Conservation (phyloP, 306 rosid species). For the Gastrolobium bilobum region DNA sequence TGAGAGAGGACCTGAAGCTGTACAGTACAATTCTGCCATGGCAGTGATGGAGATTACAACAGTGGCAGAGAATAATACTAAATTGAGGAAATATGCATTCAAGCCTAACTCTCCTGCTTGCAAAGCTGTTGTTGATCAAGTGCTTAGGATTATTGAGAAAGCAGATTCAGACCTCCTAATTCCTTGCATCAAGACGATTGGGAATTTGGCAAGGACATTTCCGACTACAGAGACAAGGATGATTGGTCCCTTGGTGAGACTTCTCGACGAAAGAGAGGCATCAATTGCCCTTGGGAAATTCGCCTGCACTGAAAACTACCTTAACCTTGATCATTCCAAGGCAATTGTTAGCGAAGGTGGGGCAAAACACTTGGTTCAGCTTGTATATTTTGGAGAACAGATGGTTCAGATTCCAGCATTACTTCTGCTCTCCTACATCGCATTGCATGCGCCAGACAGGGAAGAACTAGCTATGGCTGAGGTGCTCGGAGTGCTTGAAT, state of each 20-base stretch:
- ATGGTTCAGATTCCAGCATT: constrained; percentile 74
- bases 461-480: constrained; percentile 83
- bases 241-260: constrained; percentile 81
- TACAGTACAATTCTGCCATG: constrained; percentile 85
- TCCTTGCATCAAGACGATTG: constrained; percentile 81
- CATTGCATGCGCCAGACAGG: constrained; percentile 88
- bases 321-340: constrained; percentile 81
- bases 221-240: constrained; percentile 84
- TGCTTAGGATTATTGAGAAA: constrained; percentile 70
- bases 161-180: constrained; percentile 79
- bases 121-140: constrained; percentile 89
- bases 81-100: constrained; percentile 86
- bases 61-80: constrained; percentile 86
- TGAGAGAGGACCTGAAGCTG: constrained; percentile 80
- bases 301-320: constrained; percentile 78
- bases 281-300: constrained; percentile 79
- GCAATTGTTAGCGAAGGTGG: constrained; percentile 87
- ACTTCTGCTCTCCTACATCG: constrained; percentile 78
- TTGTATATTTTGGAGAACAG: constrained; percentile 88
- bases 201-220: constrained; percentile 90
- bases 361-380: constrained; percentile 82
- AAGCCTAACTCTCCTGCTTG: constrained; percentile 96
- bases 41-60: constrained; percentile 93
- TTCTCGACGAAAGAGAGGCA: constrained; percentile 90
- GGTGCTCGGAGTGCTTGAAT: constrained; percentile 82